A percentile compares a stretch with the other conserved stretches of the same genome.
Conservation (phyloP, 805 yeast species). For the Saturnispora ahearnii region DNA sequence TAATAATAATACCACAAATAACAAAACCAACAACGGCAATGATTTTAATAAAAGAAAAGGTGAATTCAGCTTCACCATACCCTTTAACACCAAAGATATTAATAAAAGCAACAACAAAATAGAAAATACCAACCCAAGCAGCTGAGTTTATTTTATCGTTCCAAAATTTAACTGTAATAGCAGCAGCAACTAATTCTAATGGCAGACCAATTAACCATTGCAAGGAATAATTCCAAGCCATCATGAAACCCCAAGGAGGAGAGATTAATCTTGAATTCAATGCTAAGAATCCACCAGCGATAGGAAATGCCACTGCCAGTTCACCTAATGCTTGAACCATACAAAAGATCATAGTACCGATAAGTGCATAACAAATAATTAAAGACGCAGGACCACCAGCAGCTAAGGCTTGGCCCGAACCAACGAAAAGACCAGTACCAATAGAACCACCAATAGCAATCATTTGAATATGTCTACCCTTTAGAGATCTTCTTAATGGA, state of each 20-base stretch:
- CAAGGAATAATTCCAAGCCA: slow-evolving; percentile 46
- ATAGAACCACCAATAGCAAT: slow-evolving; percentile 74
- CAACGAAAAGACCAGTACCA: slow-evolving; percentile 72
- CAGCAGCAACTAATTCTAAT: slow-evolving; percentile 42
- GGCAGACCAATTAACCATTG: slow-evolving; percentile 44
- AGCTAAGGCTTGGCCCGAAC: slow-evolving; percentile 50
- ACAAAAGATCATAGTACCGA: slow-evolving; percentile 47
- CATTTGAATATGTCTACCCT: slow-evolving; percentile 61
- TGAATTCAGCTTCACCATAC: slow-evolving; percentile 55
- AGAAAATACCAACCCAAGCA: slow-evolving; percentile 45
- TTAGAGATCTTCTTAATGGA: slow-evolving; percentile 39
- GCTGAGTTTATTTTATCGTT: slow-evolving; percentile 36
- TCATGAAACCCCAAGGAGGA: slow-evolving; percentile 48
- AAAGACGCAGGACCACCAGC: slow-evolving; percentile 62
- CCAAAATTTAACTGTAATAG: slow-evolving; percentile 41
- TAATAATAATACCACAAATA: slow-evolving; percentile 40
- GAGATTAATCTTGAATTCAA: slow-evolving; percentile 49
- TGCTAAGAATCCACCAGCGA: slow-evolving; percentile 46
- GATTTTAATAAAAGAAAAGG: slow-evolving; percentile 43
- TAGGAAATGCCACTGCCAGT: slow-evolving; percentile 48
- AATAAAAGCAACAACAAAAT: slow-evolving; percentile 35
- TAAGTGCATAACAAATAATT: slow-evolving; percentile 46
- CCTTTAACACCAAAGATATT: slow-evolving; percentile 52
- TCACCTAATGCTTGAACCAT: slow-evolving; percentile 57
- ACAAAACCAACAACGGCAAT: slow-evolving; percentile 47